Evolutionary conservation across 441 rosid genomes (phyloP).

Genomic region (Populus hybrid): DNA sequence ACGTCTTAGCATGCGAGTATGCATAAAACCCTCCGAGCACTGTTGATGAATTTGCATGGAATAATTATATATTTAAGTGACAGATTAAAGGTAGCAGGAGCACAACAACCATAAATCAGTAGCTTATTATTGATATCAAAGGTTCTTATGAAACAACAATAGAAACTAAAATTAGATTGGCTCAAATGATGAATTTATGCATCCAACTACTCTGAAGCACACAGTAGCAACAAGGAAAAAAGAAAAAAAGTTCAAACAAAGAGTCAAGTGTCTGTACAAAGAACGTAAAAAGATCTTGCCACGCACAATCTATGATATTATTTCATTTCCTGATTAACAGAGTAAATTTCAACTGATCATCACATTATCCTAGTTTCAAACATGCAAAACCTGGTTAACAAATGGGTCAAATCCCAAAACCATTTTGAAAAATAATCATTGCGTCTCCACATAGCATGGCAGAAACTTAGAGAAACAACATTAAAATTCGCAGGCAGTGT

Average conservation of each 20-base stretch:
- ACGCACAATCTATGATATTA: background rate
- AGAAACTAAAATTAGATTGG: background rate
- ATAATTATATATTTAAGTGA: background rate
- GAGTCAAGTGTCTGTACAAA: background rate
- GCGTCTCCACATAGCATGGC: too few relatives aligned
- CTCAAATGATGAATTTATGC: background rate
- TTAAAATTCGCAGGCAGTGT: background rate
- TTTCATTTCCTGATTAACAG: background rate
- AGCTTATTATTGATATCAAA: background rate
- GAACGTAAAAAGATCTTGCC: background rate
- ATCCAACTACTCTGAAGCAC: background rate
- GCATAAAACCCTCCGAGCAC: slow-evolving; percentile 97
- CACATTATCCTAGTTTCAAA: background rate
- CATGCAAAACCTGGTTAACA: background rate
- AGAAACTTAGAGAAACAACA: background rate
- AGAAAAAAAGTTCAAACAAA: background rate
- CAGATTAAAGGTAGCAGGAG: background rate
- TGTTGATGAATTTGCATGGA: slow-evolving; percentile 25
- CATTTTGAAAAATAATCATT: background rate
- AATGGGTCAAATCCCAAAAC: background rate
- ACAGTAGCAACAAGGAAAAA: background rate
- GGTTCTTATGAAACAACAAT: background rate
- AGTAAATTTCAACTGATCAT: background rate
- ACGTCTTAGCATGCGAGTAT: slow-evolving; percentile 88
- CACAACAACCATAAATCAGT: background rate